Evolutionary conservation across 371 early-diverging fungal species (phyloP).

Genomic region (Umbelopsis sp.): DNA sequence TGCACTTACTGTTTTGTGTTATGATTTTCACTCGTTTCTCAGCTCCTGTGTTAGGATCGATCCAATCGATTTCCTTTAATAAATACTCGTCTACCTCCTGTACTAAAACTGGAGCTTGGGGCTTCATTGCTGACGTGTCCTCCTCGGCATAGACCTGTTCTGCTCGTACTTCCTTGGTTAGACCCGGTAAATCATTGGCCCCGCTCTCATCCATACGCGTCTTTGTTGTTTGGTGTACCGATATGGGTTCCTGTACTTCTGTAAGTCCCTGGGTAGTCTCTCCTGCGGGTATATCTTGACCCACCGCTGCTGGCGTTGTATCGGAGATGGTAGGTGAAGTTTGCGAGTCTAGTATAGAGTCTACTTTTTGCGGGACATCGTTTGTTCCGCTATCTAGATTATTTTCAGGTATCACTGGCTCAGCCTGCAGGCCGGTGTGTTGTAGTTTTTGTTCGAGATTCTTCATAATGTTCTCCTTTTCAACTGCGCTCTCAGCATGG

Average conservation of each 20-base stretch:
- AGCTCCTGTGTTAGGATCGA: slow-evolving; percentile 41
- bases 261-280: not conserved
- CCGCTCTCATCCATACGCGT: too few species aligned
- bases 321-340: not conserved
- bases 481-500: not conserved
- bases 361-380: not conserved
- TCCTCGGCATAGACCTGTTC: not conserved
- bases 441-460: too few species aligned
- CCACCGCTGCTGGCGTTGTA: not conserved
- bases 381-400: not conserved
- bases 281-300: not conserved
- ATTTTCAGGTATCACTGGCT: not conserved
- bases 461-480: not conserved
- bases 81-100: slow-evolving; percentile 53
- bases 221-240: too few species aligned
- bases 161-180: too few species aligned
- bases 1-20: slow-evolving; percentile 76
- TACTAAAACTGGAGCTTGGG: too few species aligned
- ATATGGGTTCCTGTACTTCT: too few species aligned
- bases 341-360: not conserved
- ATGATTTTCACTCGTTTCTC: slow-evolving; percentile 63
- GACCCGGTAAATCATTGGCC: too few species aligned
- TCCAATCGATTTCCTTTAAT: slow-evolving; percentile 71
- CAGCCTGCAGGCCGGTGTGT: too few species aligned
- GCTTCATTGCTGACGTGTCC: too few species aligned